Evolutionary conservation across 1,284 basidiomycete genomes (phyloP), one percentile per base, ranked within the genome.

Genomic region (Papiliotrema laurentii): DNA sequence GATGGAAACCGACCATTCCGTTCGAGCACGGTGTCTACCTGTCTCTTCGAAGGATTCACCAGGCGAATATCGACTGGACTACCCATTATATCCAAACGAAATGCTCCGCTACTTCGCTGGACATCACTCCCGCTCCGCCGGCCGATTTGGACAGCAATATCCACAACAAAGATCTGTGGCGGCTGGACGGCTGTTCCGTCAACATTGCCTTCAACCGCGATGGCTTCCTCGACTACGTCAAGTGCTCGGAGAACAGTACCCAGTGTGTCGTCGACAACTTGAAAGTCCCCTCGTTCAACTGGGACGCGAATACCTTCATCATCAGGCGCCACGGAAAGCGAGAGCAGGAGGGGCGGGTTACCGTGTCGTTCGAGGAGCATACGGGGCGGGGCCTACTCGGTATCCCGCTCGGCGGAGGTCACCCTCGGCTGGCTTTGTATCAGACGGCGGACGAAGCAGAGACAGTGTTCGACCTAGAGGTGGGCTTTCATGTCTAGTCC

Each of bases 141-240:
- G 22, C 24, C 22, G 30, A 31, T 31, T 53, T 47, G 10, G 51
- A 54, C 6, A 64, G 64, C 33, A 68, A 73, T 50, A 40, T 50
- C 41, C 58, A 68, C 19, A 74, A 74, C 50, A 50, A 51, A 30
- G 52, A 66, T 39, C 47, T 74, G 25, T 58, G 55, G 19, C 62
- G 63, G 28, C 53, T 74, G 35, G 50, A 68, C 42, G 63, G 64
- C 36, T 74, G 72, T 51, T 61, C 62, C 6, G 68, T 71, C 40
- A 67, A 69, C 44, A 52, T 74, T 24, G 70, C 58, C 3, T 69
- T 71, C 43, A 52, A 66, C 43, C 63, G 72, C 40, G 54, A 60
- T 3, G 69, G 66, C 3, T 67, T 52, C 43, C 35, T 74, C 14
- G 63, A 68, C 45, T 66, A 71, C 50, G 28, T 74, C 45, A 73